These are phyloP conservation scores for Tricholoma hemisulphureum DNA, from an alignment of 768 basidiomycete genomes.

Conservation along the genomic window DNA sequence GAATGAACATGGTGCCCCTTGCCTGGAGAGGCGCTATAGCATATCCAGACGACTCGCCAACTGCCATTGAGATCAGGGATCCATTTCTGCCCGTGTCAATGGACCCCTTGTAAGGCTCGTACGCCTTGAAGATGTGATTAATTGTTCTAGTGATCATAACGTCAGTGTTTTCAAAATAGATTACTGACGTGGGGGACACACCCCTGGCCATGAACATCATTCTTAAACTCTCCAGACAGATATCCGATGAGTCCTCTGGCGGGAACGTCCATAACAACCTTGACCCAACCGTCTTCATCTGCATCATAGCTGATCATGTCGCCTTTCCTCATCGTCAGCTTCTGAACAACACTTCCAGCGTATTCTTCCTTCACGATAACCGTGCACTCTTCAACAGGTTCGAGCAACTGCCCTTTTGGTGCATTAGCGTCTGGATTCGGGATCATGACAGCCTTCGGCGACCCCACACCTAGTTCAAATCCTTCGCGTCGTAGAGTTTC, in stretches of 20 bases:
- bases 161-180: not conserved
- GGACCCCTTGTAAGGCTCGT: slow-evolving; percentile 41
- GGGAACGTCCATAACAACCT: slow-evolving; percentile 48
- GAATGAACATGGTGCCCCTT: slow-evolving; percentile 45
- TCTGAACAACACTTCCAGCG: slow-evolving; percentile 47
- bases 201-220: slow-evolving; percentile 52
- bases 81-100: slow-evolving; percentile 50
- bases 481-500: slow-evolving; percentile 50
- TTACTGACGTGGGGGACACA: too few species aligned
- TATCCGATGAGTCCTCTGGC: slow-evolving; percentile 50
- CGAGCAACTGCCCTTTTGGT: slow-evolving; percentile 35
- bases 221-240: slow-evolving; percentile 52
- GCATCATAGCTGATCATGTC: slow-evolving; percentile 47
- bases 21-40: slow-evolving; percentile 51
- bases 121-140: slow-evolving; percentile 52
- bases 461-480: slow-evolving; percentile 45
- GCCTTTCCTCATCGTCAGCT: slow-evolving; percentile 49
- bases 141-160: slow-evolving; percentile 34
- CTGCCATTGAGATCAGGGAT: slow-evolving; percentile 45
- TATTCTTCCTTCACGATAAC: slow-evolving; percentile 47
- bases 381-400: slow-evolving; percentile 48
- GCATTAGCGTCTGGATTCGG: slow-evolving; percentile 36
- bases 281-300: slow-evolving; percentile 47
- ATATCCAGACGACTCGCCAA: slow-evolving; percentile 46
- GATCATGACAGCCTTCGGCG: slow-evolving; percentile 51